phyloP scores from a whole-genome alignment of 768 basidiomycete genomes.

The Russula abietina region DNA sequence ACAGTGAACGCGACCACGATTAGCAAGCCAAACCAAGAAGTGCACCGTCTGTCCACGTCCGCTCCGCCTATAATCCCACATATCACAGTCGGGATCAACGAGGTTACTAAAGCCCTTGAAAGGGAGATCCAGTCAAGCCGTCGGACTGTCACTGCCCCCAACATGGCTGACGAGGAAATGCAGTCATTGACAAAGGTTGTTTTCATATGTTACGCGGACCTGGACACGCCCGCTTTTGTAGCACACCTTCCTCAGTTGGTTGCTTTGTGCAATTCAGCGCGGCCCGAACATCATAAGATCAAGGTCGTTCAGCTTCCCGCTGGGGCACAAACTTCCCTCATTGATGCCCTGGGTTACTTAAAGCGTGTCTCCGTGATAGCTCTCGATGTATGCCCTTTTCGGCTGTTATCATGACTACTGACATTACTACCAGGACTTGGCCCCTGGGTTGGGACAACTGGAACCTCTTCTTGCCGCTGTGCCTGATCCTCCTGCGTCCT shows the following conservation, averaged over 20 bases:
- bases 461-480: slow-evolving; percentile 42
- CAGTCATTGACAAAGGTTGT: slow-evolving; percentile 34
- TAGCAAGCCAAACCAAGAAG: neutral
- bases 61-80: slow-evolving; percentile 43
- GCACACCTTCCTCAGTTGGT: slow-evolving; percentile 73
- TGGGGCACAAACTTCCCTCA: slow-evolving; percentile 57
- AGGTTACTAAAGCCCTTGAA: slow-evolving; percentile 72
- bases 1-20: neutral
- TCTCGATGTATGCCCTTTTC: slow-evolving; percentile 48
- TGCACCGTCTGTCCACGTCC: neutral
- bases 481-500: slow-evolving; percentile 56
- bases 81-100: slow-evolving; percentile 66
- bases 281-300: slow-evolving; percentile 29
- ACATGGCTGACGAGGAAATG: neutral
- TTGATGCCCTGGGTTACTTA: slow-evolving; percentile 52
- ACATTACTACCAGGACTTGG: slow-evolving; percentile 33
- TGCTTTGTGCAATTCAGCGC: slow-evolving; percentile 61
- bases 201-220: slow-evolving; percentile 67
- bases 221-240: slow-evolving; percentile 66
- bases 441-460: slow-evolving; percentile 34
- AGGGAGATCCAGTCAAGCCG: slow-evolving; percentile 36
- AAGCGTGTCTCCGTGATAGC: slow-evolving; percentile 61
- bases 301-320: slow-evolving; percentile 61
- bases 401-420: slow-evolving; percentile 5
- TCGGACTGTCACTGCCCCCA: neutral